Conservation (phyloP, 2,329 filamentous ascomycete genomes). For the Ceratocystis ficicola region DNA sequence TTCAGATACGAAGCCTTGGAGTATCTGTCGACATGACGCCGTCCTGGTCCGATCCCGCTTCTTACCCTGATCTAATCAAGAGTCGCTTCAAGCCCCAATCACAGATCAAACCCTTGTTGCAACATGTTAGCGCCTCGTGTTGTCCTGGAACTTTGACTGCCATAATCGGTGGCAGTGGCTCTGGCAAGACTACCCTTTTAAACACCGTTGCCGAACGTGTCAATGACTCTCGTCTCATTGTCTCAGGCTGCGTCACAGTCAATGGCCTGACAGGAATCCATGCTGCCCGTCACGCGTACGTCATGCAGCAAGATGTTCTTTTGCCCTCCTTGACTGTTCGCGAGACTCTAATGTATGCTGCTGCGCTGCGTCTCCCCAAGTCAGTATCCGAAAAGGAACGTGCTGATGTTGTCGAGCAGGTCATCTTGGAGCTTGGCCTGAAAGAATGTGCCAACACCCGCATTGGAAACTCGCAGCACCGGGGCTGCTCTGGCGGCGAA, state of each 20-base stretch:
- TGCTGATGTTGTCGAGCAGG: slow-evolving; percentile 55
- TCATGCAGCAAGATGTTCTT: slow-evolving; percentile 65
- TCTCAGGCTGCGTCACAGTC: slow-evolving; percentile 47
- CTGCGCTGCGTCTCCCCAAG: slow-evolving; percentile 56
- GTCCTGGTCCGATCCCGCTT: slow-evolving; percentile 38
- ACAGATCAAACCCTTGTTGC: slow-evolving; percentile 43
- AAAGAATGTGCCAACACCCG: slow-evolving; percentile 67
- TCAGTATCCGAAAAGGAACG: slow-evolving; percentile 48
- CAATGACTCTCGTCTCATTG: slow-evolving; percentile 39
- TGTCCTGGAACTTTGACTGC: slow-evolving; percentile 56
- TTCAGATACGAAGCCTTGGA: slow-evolving; percentile 42
- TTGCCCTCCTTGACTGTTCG: slow-evolving; percentile 62
- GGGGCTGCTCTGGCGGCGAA: slow-evolving; percentile 68
- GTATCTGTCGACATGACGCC: slow-evolving; percentile 49
- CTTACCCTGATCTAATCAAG: slow-evolving; percentile 34
- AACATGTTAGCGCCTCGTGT: slow-evolving; percentile 52
- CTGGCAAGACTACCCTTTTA: slow-evolving; percentile 59
- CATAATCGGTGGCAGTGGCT: slow-evolving; percentile 63
- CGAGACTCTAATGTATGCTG: slow-evolving; percentile 62
- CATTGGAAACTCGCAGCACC: slow-evolving; percentile 58
- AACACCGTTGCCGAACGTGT: slow-evolving; percentile 62
- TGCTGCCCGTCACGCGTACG: slow-evolving; percentile 52
- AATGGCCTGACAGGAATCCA: slow-evolving; percentile 45
- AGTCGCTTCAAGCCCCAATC: slow-evolving; percentile 31
- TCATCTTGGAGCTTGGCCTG: slow-evolving; percentile 61